Conservation (phyloP, 2,329 filamentous ascomycete species). For the Sporothrix euskadiensis region DNA sequence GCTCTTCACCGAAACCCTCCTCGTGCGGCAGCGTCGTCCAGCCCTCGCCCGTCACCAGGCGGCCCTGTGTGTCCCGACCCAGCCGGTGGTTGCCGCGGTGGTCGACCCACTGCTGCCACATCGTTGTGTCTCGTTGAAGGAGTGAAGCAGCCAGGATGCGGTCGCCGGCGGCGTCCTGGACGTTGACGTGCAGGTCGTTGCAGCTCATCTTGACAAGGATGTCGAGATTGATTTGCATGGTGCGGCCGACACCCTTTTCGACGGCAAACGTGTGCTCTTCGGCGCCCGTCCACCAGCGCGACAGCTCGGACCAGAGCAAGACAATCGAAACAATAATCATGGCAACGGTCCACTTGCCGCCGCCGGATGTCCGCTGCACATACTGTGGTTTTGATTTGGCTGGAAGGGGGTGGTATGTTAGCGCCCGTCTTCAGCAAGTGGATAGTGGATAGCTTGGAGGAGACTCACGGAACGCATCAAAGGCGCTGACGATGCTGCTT, state of each 20-base stretch:
- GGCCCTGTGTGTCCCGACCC: constrained; percentile 56
- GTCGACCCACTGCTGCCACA: constrained; percentile 80
- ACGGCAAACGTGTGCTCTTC: constrained; percentile 91
- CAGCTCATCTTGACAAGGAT: constrained; percentile 90
- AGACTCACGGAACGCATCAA: constrained; percentile 90
- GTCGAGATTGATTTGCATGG: constrained; percentile 93
- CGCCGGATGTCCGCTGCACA: constrained; percentile 77
- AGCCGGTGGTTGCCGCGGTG: constrained; percentile 64
- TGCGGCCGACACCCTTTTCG: constrained; percentile 84
- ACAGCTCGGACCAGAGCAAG: constrained; percentile 75
- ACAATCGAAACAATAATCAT: constrained; percentile 73
- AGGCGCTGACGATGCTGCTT: constrained; percentile 73
- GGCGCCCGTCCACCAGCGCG: constrained; percentile 78
- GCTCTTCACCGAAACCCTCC: constrained; percentile 73
- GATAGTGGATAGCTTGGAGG: not conserved
- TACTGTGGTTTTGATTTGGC: constrained; percentile 97
- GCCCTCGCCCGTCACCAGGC: constrained; percentile 57
- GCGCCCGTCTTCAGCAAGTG: not conserved
- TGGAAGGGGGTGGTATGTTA: constrained; percentile 42
- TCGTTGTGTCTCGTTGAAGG: constrained; percentile 74
- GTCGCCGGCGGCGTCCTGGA: constrained; percentile 93
- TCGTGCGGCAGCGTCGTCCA: constrained; percentile 57
- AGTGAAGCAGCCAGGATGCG: constrained; percentile 78
- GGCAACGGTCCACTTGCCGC: constrained; percentile 89
- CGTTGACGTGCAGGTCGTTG: constrained; percentile 87